These are phyloP conservation scores for barley (Hordeum vulgare) DNA, from an alignment of 176 grass and related monocot species.

Conservation along the genomic window MorexV3_pseudomolecules_assembly NC_058520.1:24685278-24685777, in stretches of 20 bases:
- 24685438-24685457: not conserved
- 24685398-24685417: not conserved
- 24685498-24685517: not conserved
- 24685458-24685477: not conserved
- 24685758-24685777: not conserved
- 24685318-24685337: not conserved
- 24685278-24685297: not conserved
- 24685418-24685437: not conserved
- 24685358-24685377: constrained; percentile 19
- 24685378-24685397: not conserved
- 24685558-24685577: constrained; percentile 3
- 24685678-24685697: constrained; percentile 23
- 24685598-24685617: not conserved
- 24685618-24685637: not conserved
- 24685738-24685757: constrained; percentile 24
- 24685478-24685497: not conserved
- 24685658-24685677: constrained; percentile 24
- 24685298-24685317: not conserved
- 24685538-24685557: not conserved
- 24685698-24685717: constrained; percentile 19
- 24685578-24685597: constrained; percentile 1
- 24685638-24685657: not conserved
- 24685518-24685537: not conserved
- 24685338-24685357: not conserved
- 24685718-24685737: not conserved